These are phyloP conservation scores for Diaporthe humulicola DNA, from an alignment of 2,329 filamentous ascomycete species.

Conservation along the genomic window DNA sequence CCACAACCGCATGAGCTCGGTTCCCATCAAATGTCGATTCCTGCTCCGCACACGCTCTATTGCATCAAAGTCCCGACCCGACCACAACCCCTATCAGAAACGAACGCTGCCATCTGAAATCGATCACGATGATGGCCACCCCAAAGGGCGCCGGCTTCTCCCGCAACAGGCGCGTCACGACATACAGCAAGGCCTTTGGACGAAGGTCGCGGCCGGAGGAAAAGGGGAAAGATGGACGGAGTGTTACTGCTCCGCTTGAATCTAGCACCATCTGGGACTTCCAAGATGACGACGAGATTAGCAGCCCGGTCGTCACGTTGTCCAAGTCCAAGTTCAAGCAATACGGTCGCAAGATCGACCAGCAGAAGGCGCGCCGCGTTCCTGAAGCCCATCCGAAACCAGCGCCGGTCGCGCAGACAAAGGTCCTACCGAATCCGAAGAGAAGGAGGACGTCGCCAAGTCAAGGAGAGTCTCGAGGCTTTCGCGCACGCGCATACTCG, in stretches of 20 bases:
- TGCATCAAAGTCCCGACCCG: constrained; percentile 2
- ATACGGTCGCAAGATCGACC: constrained; percentile 30
- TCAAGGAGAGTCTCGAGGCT: constrained; percentile 17
- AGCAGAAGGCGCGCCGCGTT: constrained; percentile 26
- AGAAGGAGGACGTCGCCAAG: constrained; percentile 34
- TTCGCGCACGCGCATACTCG: constrained; percentile 37
- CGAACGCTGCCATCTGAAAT: not conserved
- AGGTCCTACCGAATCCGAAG: constrained; percentile 33
- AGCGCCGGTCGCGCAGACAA: constrained; percentile 23
- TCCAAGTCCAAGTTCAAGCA: constrained; percentile 36
- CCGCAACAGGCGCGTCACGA: constrained; percentile 47
- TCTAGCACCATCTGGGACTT: constrained; percentile 40
- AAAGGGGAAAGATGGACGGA: constrained; percentile 33
- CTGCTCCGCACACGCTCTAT: not conserved
- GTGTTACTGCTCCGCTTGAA: constrained; percentile 37
- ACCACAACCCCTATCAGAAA: constrained; percentile 1
- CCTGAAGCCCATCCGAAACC: not conserved
- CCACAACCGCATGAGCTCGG: constrained; percentile 10
- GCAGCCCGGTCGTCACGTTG: constrained; percentile 36
- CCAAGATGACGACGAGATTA: constrained; percentile 40
- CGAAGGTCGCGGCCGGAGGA: constrained; percentile 41
- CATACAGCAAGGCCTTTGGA: constrained; percentile 49
- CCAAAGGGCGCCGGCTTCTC: constrained; percentile 42
- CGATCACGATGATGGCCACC: constrained; percentile 41
- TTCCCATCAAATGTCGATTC: constrained; percentile 31